phyloP scores from a whole-genome alignment of 768 basidiomycete genomes.

The Hypholoma fasciculare region DNA sequence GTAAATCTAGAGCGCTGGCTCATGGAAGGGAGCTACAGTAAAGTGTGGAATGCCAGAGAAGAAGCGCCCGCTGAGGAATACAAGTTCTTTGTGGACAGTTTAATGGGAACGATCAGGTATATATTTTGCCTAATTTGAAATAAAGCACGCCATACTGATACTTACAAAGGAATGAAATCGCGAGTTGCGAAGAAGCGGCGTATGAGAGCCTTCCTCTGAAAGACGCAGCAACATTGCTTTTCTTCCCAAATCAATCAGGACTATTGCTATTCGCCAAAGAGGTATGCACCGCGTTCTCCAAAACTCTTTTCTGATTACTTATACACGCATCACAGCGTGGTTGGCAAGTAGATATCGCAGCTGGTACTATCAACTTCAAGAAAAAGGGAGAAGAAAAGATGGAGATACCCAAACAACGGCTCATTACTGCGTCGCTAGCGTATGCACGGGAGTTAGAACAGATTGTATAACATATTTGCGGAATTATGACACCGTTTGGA shows the following conservation, averaged over 20 bases:
- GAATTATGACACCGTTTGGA: constrained; percentile 11
- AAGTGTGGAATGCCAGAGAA: constrained; percentile 94
- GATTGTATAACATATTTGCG: constrained; percentile 74
- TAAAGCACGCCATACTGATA: neutral
- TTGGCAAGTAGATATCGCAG: constrained; percentile 80
- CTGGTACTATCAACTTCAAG: constrained; percentile 72
- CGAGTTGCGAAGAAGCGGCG: constrained; percentile 92
- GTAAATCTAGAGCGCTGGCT: constrained; percentile 95
- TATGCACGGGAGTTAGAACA: constrained; percentile 91
- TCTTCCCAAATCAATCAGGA: constrained; percentile 84
- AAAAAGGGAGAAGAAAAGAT: constrained; percentile 78
- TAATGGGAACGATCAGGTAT: constrained; percentile 93
- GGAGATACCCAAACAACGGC: constrained; percentile 84
- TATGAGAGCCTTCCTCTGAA: constrained; percentile 89
- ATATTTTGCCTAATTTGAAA: constrained; percentile 8
- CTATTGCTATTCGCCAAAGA: constrained; percentile 79
- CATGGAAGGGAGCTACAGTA: constrained; percentile 98
- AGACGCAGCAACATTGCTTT: constrained; percentile 88
- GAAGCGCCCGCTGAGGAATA: constrained; percentile 94
- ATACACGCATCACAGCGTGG: constrained; percentile 54
- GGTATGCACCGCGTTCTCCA: constrained; percentile 36
- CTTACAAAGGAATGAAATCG: constrained; percentile 83
- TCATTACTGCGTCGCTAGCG: constrained; percentile 73
- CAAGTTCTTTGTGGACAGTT: constrained; percentile 88
- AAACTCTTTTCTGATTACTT: constrained; percentile 3